Conservation (phyloP, 2,329 filamentous ascomycete genomes). For the Lasiodiplodia theobromae region DNA sequence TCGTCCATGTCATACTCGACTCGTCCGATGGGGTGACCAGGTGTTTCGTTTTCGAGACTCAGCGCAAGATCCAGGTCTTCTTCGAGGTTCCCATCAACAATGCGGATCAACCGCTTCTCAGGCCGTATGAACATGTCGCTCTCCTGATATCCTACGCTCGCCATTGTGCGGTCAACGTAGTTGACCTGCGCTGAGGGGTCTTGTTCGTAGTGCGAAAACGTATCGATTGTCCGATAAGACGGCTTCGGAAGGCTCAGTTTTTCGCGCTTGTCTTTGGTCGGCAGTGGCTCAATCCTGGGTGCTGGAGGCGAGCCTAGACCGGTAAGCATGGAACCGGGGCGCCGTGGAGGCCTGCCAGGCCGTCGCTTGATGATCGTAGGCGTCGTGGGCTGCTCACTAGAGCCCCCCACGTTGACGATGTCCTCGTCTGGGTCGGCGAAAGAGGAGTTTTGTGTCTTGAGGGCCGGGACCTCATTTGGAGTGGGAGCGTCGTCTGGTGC, state of each 20-base stretch:
- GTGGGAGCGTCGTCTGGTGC: conserved; percentile 22
- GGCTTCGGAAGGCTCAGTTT: conserved; percentile 79
- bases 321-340: conserved; percentile 66
- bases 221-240: conserved; percentile 76
- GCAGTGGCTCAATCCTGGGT: conserved; percentile 76
- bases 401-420: conserved; percentile 32
- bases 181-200: conserved; percentile 84
- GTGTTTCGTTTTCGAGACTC: conserved; percentile 58
- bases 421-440: conserved; percentile 33
- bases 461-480: not conserved
- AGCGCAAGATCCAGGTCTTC: conserved; percentile 67
- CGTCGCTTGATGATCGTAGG: conserved; percentile 60
- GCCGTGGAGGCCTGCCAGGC: conserved; percentile 70
- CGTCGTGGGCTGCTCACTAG: conserved; percentile 40
- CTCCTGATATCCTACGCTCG: conserved; percentile 93
- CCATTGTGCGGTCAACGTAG: conserved; percentile 96
- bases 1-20: conserved; percentile 99
- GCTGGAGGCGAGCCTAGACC: conserved; percentile 65
- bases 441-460: conserved; percentile 22
- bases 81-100: conserved; percentile 67
- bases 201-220: conserved; percentile 82
- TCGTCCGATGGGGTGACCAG: conserved; percentile 66
- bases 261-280: conserved; percentile 81
- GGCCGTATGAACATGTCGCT: conserved; percentile 86
- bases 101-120: conserved; percentile 72